Percentiles rank a stretch among this genome's conserved stretches.
These are phyloP conservation scores for Trichosporon coremiiforme DNA, from an alignment of 1,284 basidiomycete species.

Conservation along the genomic window DNA sequence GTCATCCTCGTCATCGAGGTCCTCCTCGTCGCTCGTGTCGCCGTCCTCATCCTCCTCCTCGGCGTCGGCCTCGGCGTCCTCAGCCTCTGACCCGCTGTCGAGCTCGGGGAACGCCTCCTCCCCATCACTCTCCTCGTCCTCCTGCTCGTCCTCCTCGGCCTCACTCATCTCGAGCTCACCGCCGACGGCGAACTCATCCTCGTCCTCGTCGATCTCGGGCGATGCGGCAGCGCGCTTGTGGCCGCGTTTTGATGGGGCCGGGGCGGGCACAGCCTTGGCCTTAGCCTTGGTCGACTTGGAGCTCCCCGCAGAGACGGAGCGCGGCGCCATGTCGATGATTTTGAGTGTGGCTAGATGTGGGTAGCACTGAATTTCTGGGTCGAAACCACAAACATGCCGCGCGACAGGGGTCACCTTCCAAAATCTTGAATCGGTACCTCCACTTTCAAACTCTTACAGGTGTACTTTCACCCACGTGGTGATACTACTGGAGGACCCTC, in stretches of 20 bases:
- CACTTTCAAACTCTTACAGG: slow-evolving; percentile 7
- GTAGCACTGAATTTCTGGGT: slow-evolving; percentile 3
- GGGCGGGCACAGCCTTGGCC: slow-evolving; percentile 8
- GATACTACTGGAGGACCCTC: neutral
- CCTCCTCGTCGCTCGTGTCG: slow-evolving; percentile 45
- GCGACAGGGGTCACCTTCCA: slow-evolving; percentile 19
- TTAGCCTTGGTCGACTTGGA: slow-evolving; percentile 21
- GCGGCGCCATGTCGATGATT: slow-evolving; percentile 26
- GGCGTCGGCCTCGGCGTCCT: no score
- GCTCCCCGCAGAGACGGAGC: slow-evolving; percentile 24
- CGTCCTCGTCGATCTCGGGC: slow-evolving; percentile 30
- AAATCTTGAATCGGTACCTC: slow-evolving; percentile 25
- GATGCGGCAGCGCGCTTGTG: slow-evolving; percentile 29
- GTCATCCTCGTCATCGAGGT: slow-evolving; percentile 49
- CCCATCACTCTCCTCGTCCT: slow-evolving; percentile 39
- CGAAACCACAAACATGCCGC: neutral
- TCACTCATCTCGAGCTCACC: slow-evolving; percentile 40
- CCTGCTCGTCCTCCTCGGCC: slow-evolving; percentile 39
- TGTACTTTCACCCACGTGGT: slow-evolving; percentile 14
- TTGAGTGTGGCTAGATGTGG: slow-evolving; percentile 10
- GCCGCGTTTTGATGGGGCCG: slow-evolving; percentile 24
- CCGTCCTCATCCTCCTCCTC: slow-evolving; percentile 22
- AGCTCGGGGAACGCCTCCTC: slow-evolving; percentile 60
- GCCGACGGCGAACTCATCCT: slow-evolving; percentile 39
- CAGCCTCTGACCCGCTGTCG: slow-evolving; percentile 55